Evolutionary conservation across 1,284 basidiomycete species (phyloP).

Genomic region (Paramarasmius palmivorus): DNA sequence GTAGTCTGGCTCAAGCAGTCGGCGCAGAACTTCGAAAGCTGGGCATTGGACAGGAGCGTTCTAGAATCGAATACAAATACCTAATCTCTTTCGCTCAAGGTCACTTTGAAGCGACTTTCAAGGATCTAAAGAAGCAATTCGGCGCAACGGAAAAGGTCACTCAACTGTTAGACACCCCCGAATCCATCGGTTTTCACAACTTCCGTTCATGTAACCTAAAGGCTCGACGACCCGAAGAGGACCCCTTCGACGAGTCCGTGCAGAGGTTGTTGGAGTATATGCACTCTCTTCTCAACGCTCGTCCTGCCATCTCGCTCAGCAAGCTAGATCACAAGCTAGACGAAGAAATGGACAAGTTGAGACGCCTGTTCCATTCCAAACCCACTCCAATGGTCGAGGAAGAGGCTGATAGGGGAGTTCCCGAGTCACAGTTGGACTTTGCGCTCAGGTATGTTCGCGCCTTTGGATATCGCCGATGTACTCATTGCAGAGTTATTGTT

Average conservation of each 20-base stretch:
- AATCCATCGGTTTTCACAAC: not conserved
- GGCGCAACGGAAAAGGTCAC: not conserved
- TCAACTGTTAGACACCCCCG: not conserved
- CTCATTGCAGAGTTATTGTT: not conserved
- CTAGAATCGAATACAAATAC: slow-evolving; percentile 11
- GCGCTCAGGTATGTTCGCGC: slow-evolving; percentile 20
- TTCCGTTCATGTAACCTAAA: not conserved
- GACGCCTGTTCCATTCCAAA: slow-evolving; percentile 12
- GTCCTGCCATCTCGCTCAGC: too few species aligned
- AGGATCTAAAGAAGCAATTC: not conserved
- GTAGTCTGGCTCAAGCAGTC: slow-evolving; percentile 24
- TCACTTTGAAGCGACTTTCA: slow-evolving; percentile 7
- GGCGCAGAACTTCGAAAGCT: slow-evolving; percentile 27
- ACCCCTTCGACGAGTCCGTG: too few species aligned
- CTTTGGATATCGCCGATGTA: not conserved
- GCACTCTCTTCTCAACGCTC: too few species aligned
- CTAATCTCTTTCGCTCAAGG: not conserved
- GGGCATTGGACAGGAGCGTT: slow-evolving; percentile 23
- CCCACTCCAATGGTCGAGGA: slow-evolving; percentile 11
- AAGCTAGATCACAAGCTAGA: too few species aligned
- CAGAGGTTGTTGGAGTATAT: too few species aligned
- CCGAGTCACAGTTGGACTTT: slow-evolving; percentile 22
- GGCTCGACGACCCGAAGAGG: not conserved
- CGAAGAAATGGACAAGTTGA: not conserved
- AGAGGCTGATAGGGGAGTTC: slow-evolving; percentile 25